Conservation (phyloP, 768 basidiomycete species). For the Hypsizygus marmoreus region DNA sequence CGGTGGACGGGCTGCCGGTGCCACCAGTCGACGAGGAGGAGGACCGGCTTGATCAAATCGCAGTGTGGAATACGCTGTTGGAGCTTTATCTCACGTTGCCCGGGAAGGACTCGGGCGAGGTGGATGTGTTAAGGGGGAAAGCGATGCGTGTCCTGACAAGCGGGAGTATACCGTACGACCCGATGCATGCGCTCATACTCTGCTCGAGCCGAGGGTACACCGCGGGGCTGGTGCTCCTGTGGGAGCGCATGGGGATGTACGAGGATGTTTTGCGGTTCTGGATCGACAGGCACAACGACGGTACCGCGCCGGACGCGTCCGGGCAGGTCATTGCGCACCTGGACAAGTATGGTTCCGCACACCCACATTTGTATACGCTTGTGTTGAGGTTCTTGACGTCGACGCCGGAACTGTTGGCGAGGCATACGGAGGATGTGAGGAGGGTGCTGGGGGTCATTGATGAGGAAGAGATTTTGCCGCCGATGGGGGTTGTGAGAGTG, state of each 20-base stretch:
- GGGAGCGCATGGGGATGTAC: constrained; percentile 95
- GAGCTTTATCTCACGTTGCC: constrained; percentile 84
- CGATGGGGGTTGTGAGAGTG: constrained; percentile 87
- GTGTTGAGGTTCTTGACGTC: constrained; percentile 90
- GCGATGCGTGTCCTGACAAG: constrained; percentile 73
- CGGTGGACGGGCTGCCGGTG: constrained; percentile 12
- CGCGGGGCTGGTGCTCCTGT: constrained; percentile 82
- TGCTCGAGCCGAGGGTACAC: constrained; percentile 86
- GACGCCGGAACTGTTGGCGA: constrained; percentile 66
- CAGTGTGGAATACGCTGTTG: constrained; percentile 94
- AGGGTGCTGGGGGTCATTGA: constrained; percentile 78
- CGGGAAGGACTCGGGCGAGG: constrained; percentile 26
- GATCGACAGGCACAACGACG: constrained; percentile 71
- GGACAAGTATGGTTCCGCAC: constrained; percentile 66
- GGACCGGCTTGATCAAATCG: constrained; percentile 65
- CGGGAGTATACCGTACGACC: constrained; percentile 72
- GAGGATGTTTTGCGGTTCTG: constrained; percentile 93
- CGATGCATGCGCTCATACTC: constrained; percentile 90
- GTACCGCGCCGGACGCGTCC: constrained; percentile 36
- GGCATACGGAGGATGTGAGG: constrained; percentile 72
- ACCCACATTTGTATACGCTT: constrained; percentile 81
- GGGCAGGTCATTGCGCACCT: constrained; percentile 73
- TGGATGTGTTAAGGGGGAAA: constrained; percentile 54
- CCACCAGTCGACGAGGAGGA: constrained; percentile 43
- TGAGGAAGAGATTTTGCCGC: constrained; percentile 80